Base-by-base conservation (phyloP, 108 stramenopile genomes). In the Hondaea fermentalgiana region DNA sequence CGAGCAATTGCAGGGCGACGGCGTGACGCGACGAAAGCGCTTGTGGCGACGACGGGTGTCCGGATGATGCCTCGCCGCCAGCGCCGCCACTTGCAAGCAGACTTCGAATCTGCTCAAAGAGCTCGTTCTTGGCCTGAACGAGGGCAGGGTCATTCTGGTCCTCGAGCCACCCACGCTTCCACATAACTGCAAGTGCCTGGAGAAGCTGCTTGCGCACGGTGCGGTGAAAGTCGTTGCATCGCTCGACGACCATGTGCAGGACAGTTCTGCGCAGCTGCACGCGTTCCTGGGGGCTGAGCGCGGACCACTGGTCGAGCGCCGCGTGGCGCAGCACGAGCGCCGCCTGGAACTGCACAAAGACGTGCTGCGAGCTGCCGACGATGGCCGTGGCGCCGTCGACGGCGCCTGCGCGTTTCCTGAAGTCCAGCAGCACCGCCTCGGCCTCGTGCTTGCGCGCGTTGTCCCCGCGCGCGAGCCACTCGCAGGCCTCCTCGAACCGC, bases 131-230 rank as follows among this genome's bases (percentile, higher is more conserved):
- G 45, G 76, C 45, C 76, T 53, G 45, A 16, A 45, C 76, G 10
- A 83, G 76, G 4, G n/a, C 6, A 47, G 76, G 19, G 23, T 83
- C 76, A 23, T 53, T 28, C 64, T 23, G 25, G 25, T 83, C 76
- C 43, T 83, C 76, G 1, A 83, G 76, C 76, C 76, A 83, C 5
- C 76, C 76, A 45, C 76, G 76, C 51, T 83, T 83, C 76, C 76
- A 83, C 76, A 83, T 83, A 45, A 83, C 51, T 0, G 76, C 76
- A 2, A 53, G 51, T 0, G 76, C 51, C 49, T 83, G 51, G 49
- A 83, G 76, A 0, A 83, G 76, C 76, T 83, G 76, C 45, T 53
- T 83, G n/a, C 51, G 51, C n/a, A 83, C 76, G 25, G 51, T 53
- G 23, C 51, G 19, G 45, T 83, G 76, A 23, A 83, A 25, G 4